A percentile compares a stretch with the other conserved stretches of the same genome.
Conservation (phyloP, 2,329 filamentous ascomycete species). For the Hirsutella minnesotensis region DNA sequence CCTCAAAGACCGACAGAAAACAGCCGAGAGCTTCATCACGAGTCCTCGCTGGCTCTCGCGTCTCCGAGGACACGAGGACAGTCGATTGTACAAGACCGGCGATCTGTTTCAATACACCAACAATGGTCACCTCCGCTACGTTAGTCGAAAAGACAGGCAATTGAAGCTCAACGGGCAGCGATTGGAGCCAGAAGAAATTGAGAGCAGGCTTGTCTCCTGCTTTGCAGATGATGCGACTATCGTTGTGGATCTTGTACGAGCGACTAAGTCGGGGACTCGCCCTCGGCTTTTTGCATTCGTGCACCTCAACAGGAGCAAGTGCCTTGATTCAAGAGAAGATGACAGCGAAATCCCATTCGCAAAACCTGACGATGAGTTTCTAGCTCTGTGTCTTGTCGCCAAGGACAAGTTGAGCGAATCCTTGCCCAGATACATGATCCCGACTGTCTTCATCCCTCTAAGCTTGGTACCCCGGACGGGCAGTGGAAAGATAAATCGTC, state of each 20-base stretch:
- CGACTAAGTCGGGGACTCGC: background rate
- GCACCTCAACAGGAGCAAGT: background rate
- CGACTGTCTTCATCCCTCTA: conserved; percentile 25
- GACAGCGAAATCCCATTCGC: background rate
- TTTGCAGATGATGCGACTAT: background rate
- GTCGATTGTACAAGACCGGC: conserved; percentile 31
- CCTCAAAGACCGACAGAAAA: conserved; percentile 9
- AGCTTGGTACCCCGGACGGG: background rate
- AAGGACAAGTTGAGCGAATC: background rate
- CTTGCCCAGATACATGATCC: conserved; percentile 27
- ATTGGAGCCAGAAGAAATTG: conserved; percentile 2
- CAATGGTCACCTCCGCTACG: background rate
- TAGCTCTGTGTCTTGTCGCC: background rate
- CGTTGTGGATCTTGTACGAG: background rate
- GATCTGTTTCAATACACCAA: conserved; percentile 29
- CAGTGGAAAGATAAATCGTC: conserved; percentile 1
- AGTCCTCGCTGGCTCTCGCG: conserved; percentile 27
- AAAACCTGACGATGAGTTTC: background rate
- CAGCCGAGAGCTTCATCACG: conserved; percentile 18
- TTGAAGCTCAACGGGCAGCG: conserved; percentile 4
- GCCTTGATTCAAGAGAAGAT: background rate
- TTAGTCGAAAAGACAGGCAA: conserved; percentile 3
- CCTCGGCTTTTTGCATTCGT: conserved; percentile 3
- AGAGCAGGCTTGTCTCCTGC: background rate
- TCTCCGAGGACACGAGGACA: conserved; percentile 10